Conservation (phyloP, 345 rosid species). For the Hirschfeldia incana region DNA sequence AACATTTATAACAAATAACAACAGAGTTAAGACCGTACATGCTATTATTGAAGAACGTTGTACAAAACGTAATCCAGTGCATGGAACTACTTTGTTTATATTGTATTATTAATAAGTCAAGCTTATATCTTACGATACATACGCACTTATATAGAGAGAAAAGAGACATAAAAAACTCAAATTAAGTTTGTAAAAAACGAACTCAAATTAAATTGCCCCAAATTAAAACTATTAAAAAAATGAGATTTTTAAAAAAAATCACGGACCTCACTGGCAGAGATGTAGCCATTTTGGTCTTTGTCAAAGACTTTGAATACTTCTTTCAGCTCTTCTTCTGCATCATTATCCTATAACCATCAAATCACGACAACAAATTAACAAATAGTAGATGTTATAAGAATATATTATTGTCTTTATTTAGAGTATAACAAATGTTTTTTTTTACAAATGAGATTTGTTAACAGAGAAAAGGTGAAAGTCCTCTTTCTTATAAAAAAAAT, state of each 20-base stretch:
- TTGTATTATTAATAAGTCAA: neutral
- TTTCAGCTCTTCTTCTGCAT: conserved; percentile 54
- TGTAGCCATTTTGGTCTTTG: conserved; percentile 68
- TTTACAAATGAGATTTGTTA: neutral
- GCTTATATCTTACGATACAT: neutral
- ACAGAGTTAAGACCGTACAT: conserved; percentile 32
- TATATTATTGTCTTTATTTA: neutral
- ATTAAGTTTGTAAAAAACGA: neutral
- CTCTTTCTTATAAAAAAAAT: neutral
- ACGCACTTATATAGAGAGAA: neutral
- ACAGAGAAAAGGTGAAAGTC: neutral
- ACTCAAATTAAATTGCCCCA: neutral
- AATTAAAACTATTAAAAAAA: neutral
- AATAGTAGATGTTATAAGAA: neutral
- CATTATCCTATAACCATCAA: conserved; percentile 48
- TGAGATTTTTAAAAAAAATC: neutral
- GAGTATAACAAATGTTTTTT: neutral
- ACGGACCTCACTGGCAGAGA: conserved; percentile 62
- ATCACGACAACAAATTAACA: neutral
- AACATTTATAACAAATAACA: conserved; percentile 28
- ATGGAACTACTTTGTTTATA: conserved; percentile 3
- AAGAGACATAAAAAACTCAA: neutral
- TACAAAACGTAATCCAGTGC: conserved; percentile 31
- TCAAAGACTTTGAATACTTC: conserved; percentile 73
- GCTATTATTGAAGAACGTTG: conserved; percentile 28